phyloP scores from a whole-genome alignment of 2,329 filamentous ascomycete species.

The Aspergillus costaricaensis region DNA sequence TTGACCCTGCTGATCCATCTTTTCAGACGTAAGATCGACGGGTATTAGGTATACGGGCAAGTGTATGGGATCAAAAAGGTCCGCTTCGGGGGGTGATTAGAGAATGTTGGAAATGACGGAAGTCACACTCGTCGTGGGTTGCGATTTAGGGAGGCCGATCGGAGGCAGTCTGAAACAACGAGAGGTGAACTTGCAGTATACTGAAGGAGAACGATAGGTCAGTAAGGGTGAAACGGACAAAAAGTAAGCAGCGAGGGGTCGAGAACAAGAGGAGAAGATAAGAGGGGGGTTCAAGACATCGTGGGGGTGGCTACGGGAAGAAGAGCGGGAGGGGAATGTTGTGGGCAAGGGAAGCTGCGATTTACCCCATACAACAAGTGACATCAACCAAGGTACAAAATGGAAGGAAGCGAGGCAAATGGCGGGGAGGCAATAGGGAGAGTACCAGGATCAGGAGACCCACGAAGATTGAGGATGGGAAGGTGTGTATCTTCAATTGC shows the following conservation, averaged over 20 bases:
- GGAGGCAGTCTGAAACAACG: constrained; percentile 27
- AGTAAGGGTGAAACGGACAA: constrained; percentile 16
- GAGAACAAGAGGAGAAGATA: constrained; percentile 4
- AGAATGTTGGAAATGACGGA: constrained; percentile 28
- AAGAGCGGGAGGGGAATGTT: constrained; percentile 13
- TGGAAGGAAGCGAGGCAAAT: constrained; percentile 17
- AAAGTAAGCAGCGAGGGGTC: constrained; percentile 1
- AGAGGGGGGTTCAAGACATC: not conserved
- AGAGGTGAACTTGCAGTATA: constrained; percentile 22
- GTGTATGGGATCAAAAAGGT: constrained; percentile 16
- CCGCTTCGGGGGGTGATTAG: constrained; percentile 22
- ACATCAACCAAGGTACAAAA: constrained; percentile 15
- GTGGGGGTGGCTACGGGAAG: constrained; percentile 10
- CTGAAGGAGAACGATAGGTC: constrained; percentile 22
- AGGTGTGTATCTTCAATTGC: not conserved
- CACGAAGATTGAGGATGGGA: not conserved
- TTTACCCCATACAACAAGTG: constrained; percentile 17
- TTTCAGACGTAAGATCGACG: constrained; percentile 26
- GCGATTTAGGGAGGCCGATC: constrained; percentile 31
- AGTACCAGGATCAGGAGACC: not conserved
- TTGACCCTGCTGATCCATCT: constrained; percentile 68
- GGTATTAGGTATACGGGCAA: constrained; percentile 12
- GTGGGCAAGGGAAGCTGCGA: constrained; percentile 26
- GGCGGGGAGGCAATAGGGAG: constrained; percentile 9
- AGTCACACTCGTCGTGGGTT: constrained; percentile 29